phyloP scores from a whole-genome alignment of 345 rosid genomes.

The Gossypium herbaceum region DNA sequence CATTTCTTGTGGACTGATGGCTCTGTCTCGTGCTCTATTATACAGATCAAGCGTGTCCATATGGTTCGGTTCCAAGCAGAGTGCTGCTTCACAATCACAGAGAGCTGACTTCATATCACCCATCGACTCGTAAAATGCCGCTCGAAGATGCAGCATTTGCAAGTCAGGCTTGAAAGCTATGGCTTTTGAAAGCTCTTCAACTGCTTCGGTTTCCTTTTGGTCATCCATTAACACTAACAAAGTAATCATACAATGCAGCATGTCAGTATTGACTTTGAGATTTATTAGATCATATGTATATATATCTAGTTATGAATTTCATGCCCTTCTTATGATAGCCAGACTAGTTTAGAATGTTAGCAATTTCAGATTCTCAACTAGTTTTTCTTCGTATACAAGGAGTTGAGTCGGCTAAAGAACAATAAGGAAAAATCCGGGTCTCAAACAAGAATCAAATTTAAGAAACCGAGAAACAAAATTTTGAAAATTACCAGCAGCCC shows the following conservation, averaged over 20 bases:
- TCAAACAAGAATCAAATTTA: background rate
- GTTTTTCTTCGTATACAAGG: background rate
- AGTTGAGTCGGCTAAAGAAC: background rate
- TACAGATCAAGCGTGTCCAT: constrained; percentile 69
- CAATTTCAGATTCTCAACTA: background rate
- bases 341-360: background rate
- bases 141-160: constrained; percentile 92
- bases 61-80: constrained; percentile 80
- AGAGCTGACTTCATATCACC: constrained; percentile 60
- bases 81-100: constrained; percentile 87
- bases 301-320: background rate
- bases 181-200: constrained; percentile 82
- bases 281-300: background rate
- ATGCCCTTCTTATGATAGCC: background rate
- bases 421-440: background rate
- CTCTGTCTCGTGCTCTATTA: constrained; percentile 48
- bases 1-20: constrained; percentile 34
- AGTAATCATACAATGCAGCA: background rate
- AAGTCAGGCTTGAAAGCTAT: constrained; percentile 83
- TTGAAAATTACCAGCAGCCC: constrained; percentile 79
- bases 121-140: constrained; percentile 81
- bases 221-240: constrained; percentile 83
- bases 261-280: constrained; percentile 16
- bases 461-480: background rate
- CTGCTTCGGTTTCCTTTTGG: constrained; percentile 77